A percentile compares a stretch with the other conserved stretches of the same genome.
Conservation (phyloP, 176 grass and related monocot genomes). For the Pharus latifolius region DNA sequence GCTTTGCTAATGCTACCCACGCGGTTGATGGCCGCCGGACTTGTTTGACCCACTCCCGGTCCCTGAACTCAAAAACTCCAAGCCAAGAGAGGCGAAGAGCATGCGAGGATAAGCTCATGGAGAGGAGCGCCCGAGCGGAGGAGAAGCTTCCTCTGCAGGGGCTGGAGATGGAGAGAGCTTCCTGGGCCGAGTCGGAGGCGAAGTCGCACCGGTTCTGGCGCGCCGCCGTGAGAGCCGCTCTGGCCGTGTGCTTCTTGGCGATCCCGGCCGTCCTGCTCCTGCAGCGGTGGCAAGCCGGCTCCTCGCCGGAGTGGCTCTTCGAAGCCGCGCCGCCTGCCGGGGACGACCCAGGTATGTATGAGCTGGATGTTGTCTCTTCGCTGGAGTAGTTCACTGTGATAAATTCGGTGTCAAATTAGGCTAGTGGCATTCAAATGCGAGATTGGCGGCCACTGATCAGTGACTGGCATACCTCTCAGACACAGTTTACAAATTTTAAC, state of each 20-base stretch:
- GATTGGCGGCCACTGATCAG: no score
- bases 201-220: neutral
- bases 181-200: neutral
- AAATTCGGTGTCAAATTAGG: no score
- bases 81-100: no score
- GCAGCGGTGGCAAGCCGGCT: constrained; percentile 18
- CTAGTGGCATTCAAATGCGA: no score
- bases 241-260: constrained; percentile 6
- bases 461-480: no score
- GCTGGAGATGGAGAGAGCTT: neutral
- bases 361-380: no score
- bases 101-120: no score
- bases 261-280: constrained; percentile 23
- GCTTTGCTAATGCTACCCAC: neutral
- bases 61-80: neutral
- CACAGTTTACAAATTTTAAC: no score
- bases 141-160: neutral
- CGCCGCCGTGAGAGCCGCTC: neutral
- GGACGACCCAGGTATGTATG: constrained; percentile 2
- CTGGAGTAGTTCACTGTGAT: no score
- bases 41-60: neutral
- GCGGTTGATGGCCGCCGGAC: neutral
- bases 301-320: constrained; percentile 24
- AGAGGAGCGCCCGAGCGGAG: neutral
- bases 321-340: neutral